A percentile compares a stretch with the other conserved stretches of the same genome.
Evolutionary conservation across 441 rosid species (phyloP).

Genomic region (Dalechampia spathulata): DNA sequence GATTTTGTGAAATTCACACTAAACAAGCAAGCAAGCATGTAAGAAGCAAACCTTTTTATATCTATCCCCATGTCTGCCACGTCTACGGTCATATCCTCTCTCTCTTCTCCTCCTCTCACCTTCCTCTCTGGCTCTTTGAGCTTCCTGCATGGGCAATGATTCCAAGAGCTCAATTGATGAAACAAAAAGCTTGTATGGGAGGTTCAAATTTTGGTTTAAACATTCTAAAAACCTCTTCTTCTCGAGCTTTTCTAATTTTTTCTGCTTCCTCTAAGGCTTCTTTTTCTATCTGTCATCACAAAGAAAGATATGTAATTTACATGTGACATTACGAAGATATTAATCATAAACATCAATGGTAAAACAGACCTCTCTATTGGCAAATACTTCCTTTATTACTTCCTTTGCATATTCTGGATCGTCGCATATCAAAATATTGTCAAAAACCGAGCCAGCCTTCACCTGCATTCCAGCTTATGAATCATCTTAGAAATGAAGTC

Average conservation of each 20-base stretch:
- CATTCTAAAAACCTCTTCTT: conserved; percentile 60
- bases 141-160: conserved; percentile 39
- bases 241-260: conserved; percentile 69
- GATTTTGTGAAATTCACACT: no score
- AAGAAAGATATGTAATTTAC: no score
- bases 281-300: conserved; percentile 72
- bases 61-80: conserved; percentile 34
- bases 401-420: conserved; percentile 81
- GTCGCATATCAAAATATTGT: conserved; percentile 75
- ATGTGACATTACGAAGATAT: no score
- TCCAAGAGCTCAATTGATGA: not conserved
- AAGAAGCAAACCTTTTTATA: conserved; percentile 48
- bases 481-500: no score
- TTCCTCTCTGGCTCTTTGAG: conserved; percentile 61
- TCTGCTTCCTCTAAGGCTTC: conserved; percentile 90
- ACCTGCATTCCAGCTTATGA: conserved; percentile 43
- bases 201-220: not conserved
- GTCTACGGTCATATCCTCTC: conserved; percentile 39
- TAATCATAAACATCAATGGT: conserved; percentile 4
- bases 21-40: no score
- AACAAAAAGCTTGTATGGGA: not conserved
- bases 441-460: conserved; percentile 81
- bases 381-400: conserved; percentile 52
- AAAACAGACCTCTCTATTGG: conserved; percentile 57
- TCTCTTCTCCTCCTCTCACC: conserved; percentile 67